Evolutionary conservation across 2,329 filamentous ascomycete genomes (phyloP).

Genomic region (Paraphaeosphaeria minitans): DNA sequence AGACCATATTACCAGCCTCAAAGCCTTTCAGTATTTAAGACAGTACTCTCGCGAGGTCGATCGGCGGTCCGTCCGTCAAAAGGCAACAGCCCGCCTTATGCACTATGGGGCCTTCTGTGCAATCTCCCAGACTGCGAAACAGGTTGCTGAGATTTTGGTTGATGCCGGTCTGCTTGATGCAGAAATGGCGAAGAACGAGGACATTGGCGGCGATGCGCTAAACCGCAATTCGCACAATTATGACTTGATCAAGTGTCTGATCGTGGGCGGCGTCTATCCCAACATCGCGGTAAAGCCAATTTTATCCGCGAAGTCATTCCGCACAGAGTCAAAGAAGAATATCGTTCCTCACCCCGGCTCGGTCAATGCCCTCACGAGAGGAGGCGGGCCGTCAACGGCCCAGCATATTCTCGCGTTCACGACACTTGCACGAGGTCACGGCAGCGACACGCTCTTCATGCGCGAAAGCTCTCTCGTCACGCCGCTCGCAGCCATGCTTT

Average conservation of each 20-base stretch:
- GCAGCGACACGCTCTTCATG: background rate
- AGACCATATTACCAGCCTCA: constrained; percentile 4
- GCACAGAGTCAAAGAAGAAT: background rate
- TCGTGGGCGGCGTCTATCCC: constrained; percentile 8
- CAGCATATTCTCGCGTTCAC: constrained; percentile 1
- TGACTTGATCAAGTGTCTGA: constrained; percentile 6
- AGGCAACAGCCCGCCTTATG: background rate
- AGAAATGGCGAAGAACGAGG: no score
- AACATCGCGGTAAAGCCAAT: background rate
- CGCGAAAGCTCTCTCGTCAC: constrained; percentile 8
- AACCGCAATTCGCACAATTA: constrained; percentile 8
- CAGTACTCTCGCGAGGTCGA: background rate
- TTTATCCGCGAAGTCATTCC: background rate
- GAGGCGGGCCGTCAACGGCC: background rate
- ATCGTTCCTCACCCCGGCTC: constrained; percentile 2
- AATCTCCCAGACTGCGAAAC: background rate
- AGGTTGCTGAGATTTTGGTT: background rate
- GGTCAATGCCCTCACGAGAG: background rate
- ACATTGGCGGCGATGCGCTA: constrained; percentile 3
- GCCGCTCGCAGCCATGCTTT: constrained; percentile 4
- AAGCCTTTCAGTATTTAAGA: background rate
- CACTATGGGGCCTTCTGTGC: background rate
- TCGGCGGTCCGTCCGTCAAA: no score
- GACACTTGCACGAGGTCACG: background rate
- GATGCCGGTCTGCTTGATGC: background rate